Evolutionary conservation across 805 yeast species (phyloP).

Genomic region (Saturnispora zaruensis): DNA sequence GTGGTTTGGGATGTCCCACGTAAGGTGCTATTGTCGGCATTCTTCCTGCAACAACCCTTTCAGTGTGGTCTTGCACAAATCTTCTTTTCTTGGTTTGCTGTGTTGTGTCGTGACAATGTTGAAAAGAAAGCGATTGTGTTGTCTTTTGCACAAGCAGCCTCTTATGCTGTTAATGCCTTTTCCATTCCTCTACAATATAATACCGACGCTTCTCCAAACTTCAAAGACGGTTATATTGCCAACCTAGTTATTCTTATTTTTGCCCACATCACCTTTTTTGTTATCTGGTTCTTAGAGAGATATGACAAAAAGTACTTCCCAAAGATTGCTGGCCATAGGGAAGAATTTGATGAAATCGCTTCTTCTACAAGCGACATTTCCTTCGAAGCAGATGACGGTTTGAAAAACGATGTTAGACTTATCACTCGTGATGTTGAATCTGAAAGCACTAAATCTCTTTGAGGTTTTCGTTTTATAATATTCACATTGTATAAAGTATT

Average conservation of each 20-base stretch:
- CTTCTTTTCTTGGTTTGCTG: constrained; percentile 17
- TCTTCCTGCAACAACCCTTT: constrained; percentile 27
- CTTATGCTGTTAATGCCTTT: constrained; percentile 18
- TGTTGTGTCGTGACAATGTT: constrained; percentile 17
- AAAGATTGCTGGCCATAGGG: constrained; percentile 15
- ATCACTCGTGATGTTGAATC: background rate
- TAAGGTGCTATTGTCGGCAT: constrained; percentile 31
- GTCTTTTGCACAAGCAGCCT: constrained; percentile 13
- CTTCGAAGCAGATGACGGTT: background rate
- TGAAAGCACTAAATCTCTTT: background rate
- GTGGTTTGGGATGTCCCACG: constrained; percentile 13
- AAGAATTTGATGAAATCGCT: background rate
- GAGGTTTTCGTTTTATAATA: background rate
- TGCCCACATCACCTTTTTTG: constrained; percentile 11
- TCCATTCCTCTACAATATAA: constrained; percentile 19
- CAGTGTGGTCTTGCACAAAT: constrained; percentile 16
- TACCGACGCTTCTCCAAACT: constrained; percentile 12
- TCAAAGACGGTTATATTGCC: constrained; percentile 14
- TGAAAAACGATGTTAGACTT: background rate
- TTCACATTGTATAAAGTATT: background rate
- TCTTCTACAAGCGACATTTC: background rate
- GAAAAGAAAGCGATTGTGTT: constrained; percentile 19
- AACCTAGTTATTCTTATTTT: constrained; percentile 11
- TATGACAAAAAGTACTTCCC: constrained; percentile 15
- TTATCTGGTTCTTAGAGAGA: constrained; percentile 14